Conservation (phyloP, 164 flowering plant species). For the Liriodendron chinense region DNA sequence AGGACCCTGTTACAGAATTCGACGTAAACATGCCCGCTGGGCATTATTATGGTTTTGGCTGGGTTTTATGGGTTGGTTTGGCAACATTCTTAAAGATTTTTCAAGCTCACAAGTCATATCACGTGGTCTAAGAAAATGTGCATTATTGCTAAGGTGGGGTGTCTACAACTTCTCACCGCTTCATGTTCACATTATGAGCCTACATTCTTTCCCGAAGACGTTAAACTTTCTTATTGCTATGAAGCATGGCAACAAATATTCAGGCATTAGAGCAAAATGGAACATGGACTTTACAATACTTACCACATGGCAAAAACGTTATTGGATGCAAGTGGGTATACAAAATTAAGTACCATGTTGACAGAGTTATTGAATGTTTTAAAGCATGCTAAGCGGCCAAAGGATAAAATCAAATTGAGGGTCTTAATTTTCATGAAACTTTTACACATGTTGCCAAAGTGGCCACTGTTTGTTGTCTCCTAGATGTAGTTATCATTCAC, state of each 20-base stretch:
- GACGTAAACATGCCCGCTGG: no score
- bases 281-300: background rate
- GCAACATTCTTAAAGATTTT: no score
- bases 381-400: background rate
- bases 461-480: no score
- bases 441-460: background rate
- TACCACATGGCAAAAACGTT: background rate
- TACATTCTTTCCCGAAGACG: background rate
- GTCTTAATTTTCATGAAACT: background rate
- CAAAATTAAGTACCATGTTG: background rate
- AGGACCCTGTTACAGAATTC: no score
- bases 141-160: no score
- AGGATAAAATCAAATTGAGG: background rate
- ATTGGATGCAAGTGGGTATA: constrained; percentile 5
- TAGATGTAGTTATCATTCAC: background rate
- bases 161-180: no score
- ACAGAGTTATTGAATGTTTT: background rate
- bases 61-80: no score
- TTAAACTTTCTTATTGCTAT: background rate
- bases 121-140: no score
- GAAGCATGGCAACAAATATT: background rate
- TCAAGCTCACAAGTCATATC: no score
- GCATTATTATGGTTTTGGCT: no score
- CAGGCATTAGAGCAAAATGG: background rate
- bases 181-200: background rate